Evolutionary conservation across 768 basidiomycete species (phyloP), one percentile per base, ranked within the genome.

Genomic region (Mycena venus): DNA sequence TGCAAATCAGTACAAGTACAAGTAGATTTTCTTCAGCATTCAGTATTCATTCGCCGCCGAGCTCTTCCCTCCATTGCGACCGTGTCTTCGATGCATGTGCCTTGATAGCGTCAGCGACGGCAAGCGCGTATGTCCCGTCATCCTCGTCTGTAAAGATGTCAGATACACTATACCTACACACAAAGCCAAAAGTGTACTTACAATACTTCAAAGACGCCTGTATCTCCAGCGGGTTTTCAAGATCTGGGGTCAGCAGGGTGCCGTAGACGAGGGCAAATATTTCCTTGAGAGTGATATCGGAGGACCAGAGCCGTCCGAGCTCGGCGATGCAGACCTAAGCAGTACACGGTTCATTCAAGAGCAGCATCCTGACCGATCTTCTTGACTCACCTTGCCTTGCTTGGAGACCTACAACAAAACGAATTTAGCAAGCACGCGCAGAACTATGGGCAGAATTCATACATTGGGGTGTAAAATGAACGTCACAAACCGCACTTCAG

Each of bases 391-490:
- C 63, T 82, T 82, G n/a, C 82, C 82, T 64, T 82, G 82, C 32
- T 82, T 82, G 3, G 82, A 82, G 9, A 82, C 80, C 82, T 82
- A 21, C 17, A 19, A 11, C 23, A 11, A 44, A 44, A 44, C 42
- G 17, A 15, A 44, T 2, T 44, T 19, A 17, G 42, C 14, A 15
- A 49, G 8, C n/a, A 49, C 47, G 23, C 23, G 10, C n/a, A 40
- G 0, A 5, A 40, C 10, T 29, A 34, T 0, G 19, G 5, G 31
- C 9, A 7, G 36, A 19, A 27, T 17, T 68, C 78, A 53, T 58
- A 81, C 82, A 67, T 82, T 82, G 7, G 80, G 82, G 61, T 82
- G 82, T 62, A 82, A 56, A 34, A 82, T 81, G 36, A 81, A 81
- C 1, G 80, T 82, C 1, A 79, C 79, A 44, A 82, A 82, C 31